Evolutionary conservation across 1,139 yeast species (phyloP).

Genomic region (Tardiomyces blankii): DNA sequence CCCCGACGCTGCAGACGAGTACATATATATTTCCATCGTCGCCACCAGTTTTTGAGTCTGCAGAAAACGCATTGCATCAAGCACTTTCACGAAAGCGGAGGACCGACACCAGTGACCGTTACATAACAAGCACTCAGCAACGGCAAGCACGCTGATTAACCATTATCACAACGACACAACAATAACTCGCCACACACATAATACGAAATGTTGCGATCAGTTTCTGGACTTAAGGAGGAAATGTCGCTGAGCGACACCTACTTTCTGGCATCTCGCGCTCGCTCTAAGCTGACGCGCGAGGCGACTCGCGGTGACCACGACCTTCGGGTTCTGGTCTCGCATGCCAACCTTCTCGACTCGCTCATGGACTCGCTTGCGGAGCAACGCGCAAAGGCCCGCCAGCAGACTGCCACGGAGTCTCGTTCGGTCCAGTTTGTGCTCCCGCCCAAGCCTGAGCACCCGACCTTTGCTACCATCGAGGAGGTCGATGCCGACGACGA

Average conservation of each 20-base stretch:
- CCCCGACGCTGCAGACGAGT: too few species aligned
- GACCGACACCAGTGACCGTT: too few species aligned
- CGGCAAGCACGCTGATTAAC: too few species aligned
- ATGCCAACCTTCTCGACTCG: slow-evolving; percentile 65
- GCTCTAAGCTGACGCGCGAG: slow-evolving; percentile 54
- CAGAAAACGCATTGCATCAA: too few species aligned
- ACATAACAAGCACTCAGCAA: too few species aligned
- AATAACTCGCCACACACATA: neutral
- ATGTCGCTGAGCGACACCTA: slow-evolving; percentile 45
- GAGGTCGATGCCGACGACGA: slow-evolving; percentile 2
- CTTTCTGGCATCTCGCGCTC: slow-evolving; percentile 56
- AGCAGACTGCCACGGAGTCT: slow-evolving; percentile 2
- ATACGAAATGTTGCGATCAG: neutral
- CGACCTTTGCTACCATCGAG: slow-evolving; percentile 1
- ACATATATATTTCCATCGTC: too few species aligned
- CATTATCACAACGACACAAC: too few species aligned
- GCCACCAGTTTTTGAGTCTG: too few species aligned
- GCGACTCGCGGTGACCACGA: slow-evolving; percentile 52
- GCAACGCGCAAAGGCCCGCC: slow-evolving; percentile 8
- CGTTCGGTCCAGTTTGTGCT: slow-evolving; percentile 1
- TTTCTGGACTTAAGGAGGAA: neutral
- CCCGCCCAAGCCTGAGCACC: slow-evolving; percentile 1
- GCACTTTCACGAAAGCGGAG: too few species aligned
- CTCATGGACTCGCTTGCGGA: slow-evolving; percentile 39
- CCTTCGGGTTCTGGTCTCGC: slow-evolving; percentile 54